Evolutionary conservation across 352 stramenopile species (phyloP).

Genomic region (Aphanomyces invadans): DNA sequence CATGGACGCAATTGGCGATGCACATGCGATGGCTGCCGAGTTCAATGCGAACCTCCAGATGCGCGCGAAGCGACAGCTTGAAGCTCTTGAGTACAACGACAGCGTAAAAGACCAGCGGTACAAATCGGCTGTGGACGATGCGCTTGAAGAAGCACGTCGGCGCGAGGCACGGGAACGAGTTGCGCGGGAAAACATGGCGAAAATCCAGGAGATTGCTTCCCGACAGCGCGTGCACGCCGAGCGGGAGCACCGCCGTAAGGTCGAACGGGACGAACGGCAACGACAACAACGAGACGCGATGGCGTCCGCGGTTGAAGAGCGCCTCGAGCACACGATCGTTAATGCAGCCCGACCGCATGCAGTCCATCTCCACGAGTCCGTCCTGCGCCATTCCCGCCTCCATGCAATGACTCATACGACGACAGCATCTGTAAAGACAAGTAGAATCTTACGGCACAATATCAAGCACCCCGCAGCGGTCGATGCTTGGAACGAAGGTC

Average conservation of each 20-base stretch:
- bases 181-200: slow-evolving; percentile 20
- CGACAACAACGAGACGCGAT: background rate
- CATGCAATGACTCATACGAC: background rate
- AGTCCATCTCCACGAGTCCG: background rate
- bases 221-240: slow-evolving; percentile 15
- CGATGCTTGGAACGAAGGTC: slow-evolving; percentile 15
- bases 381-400: background rate
- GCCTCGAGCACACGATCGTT: background rate
- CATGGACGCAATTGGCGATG: slow-evolving; percentile 16
- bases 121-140: background rate
- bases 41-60: slow-evolving; percentile 1
- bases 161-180: slow-evolving; percentile 1
- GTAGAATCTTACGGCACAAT: slow-evolving; percentile 12
- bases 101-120: slow-evolving; percentile 1
- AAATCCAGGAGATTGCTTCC: slow-evolving; percentile 16
- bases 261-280: background rate
- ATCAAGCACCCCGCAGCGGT: background rate
- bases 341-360: background rate
- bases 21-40: slow-evolving; percentile 7
- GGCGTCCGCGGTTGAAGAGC: background rate
- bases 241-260: background rate
- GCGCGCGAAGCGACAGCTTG: slow-evolving; percentile 14
- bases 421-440: background rate
- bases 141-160: background rate
- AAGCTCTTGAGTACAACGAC: slow-evolving; percentile 7